Evolutionary conservation across 805 yeast species (phyloP), one percentile per base, ranked within the genome.

Genomic region (Clavispora phyllophila): DNA sequence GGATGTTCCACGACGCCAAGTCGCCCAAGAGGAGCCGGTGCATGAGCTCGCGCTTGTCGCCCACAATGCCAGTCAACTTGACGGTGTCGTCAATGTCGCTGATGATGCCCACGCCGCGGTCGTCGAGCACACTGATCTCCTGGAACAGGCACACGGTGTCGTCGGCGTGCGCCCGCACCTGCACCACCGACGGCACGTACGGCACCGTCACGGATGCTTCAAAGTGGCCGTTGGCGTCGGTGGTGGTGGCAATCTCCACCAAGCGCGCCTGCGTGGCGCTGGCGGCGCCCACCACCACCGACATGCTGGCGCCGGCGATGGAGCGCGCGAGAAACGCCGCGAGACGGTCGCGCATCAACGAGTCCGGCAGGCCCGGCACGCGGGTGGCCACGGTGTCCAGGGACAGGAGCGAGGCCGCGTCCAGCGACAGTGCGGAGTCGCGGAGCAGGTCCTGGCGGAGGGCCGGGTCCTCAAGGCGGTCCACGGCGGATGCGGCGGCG

Each of bases 51-150:
- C 95, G 73, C 62, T 87, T 89, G 47, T 90, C 95, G 1, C 91
- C 91, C 26, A 86, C 73, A 0, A 93, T 91, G 2, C 98, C 98
- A 0, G 99, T 89, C 33, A 79, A 71, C 55, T 93, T 85, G 27
- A 91, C 81, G 0, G 99, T 93, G 58, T 93, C 99, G 59, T 93
- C 99, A 33, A 93, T 82, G 61, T 93, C 99, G 54, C 90, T 82
- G 18, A 93, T 89, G 2, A 93, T 61, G 10, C 86, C 87, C 18
- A 82, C 66, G 0, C 95, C 93, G 0, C 56, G 42, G 36, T 46
- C 44, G 3, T 68, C 62, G 10, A 79, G 68, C 25, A 73, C 53
- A 39, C 68, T 62, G 1, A 74, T 61, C 22, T 76, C 76, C 42
- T 72, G 71, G 39, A 75, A 69, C 3, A 70, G 62, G 41, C 72